Base-by-base conservation (phyloP, 1,284 basidiomycete genomes). In the Trametes sp. region DNA sequence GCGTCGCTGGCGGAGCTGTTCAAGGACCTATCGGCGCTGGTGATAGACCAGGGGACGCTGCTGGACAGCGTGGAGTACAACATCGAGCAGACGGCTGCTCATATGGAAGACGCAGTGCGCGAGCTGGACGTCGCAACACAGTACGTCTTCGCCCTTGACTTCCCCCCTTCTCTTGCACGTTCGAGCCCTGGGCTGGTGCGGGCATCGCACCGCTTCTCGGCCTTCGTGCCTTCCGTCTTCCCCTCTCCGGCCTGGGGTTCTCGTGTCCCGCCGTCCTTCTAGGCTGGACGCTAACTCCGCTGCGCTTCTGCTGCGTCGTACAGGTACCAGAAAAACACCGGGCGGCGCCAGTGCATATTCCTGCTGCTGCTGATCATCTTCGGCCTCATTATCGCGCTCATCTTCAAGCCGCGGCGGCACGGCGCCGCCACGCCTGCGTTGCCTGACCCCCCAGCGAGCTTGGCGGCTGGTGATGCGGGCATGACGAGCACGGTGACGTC, bases 31-130 rank as follows among this genome's bases (percentile, higher is more conserved):
- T 92, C 91, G 24, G 87, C 85, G 42, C 86, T 99, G 63, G 95
- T 99, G 59, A 98, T 99, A 67, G 98, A 99, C 77, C 98, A 99
- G 75, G 98, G 98, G 13, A 98, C 97, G 10, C 85, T 99, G 57
- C 83, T 99, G 60, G 98, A 99, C 77, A 93, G 94, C 44, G 88
- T 99, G 60, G 98, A 99, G 78, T 99, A 95, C 79, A 99, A 99
- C 75, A 94, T 99, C 59, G 95, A 98, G 75, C 90, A 93, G 75
- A 95, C 96, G 23, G 89, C 90, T 8, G 86, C 86, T 24, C 86
- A 95, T 60, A 85, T 98, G 75, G 77, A 88, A 59, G 93, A 93
- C 41, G 95, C 96, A 4, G 95, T 93, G 26, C 85, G 87, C 70
- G 95, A 98, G 70, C 82, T 99, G 46, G 81, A 90, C 58, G 81